A percentile compares a stretch with the other conserved stretches of the same genome.
phyloP scores from a whole-genome alignment of 192 early-diverging fungal species.

The Obelidium mucronatum region DNA sequence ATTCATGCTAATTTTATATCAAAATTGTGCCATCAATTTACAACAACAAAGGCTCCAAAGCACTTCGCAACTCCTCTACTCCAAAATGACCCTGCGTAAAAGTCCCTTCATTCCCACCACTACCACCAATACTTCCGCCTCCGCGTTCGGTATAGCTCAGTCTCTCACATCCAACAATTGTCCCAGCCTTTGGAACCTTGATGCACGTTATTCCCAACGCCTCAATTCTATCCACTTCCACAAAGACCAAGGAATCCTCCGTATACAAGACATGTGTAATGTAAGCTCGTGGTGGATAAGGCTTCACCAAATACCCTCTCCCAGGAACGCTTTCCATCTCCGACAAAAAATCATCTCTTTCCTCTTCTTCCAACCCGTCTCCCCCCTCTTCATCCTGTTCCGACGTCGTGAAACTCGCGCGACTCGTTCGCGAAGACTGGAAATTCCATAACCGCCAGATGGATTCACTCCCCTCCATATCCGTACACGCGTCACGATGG shows the following conservation, averaged over 20 bases:
- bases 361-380: neutral
- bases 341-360: neutral
- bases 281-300: conserved; percentile 50
- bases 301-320: conserved; percentile 36
- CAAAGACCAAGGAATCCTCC: conserved; percentile 43
- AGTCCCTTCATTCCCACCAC: too few species aligned
- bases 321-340: conserved; percentile 31
- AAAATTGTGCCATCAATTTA: too few species aligned
- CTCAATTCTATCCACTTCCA: conserved; percentile 45
- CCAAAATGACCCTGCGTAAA: too few species aligned
- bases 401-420: neutral
- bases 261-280: conserved; percentile 53
- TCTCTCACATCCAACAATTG: neutral
- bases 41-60: conserved; percentile 20
- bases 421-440: neutral
- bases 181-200: conserved; percentile 23
- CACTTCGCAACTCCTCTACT: conserved; percentile 18
- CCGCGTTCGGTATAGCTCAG: neutral
- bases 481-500: conserved; percentile 20
- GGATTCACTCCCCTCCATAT: conserved; percentile 33
- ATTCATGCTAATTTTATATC: neutral
- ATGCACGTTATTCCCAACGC: conserved; percentile 47
- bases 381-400: neutral
- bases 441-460: conserved; percentile 12
- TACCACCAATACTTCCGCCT: neutral